These are phyloP conservation scores for Hygrocybe coccinea DNA, from an alignment of 768 basidiomycete genomes.

Conservation along the genomic window DNA sequence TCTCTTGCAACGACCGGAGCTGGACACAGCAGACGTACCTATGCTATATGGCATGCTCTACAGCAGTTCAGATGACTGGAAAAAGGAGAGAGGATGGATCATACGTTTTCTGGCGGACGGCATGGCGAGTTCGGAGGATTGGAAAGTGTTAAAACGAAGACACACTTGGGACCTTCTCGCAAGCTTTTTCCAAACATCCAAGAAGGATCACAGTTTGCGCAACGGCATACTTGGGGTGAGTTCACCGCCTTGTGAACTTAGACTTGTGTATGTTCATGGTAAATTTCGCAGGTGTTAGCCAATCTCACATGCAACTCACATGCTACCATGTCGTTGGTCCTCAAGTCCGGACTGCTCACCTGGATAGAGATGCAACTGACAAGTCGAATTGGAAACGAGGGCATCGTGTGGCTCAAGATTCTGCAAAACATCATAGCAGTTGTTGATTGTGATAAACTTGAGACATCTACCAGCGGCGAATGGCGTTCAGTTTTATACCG, in stretches of 20 bases:
- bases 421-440: conserved; percentile 58
- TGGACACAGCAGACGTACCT: conserved; percentile 81
- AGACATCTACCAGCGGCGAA: conserved; percentile 49
- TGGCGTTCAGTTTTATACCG: conserved; percentile 56
- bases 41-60: conserved; percentile 88
- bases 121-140: conserved; percentile 69
- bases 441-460: conserved; percentile 47
- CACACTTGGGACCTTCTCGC: conserved; percentile 88
- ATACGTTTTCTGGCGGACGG: conserved; percentile 78
- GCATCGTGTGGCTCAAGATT: conserved; percentile 59
- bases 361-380: conserved; percentile 80
- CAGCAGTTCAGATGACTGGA: conserved; percentile 74
- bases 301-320: conserved; percentile 66
- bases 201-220: conserved; percentile 48
- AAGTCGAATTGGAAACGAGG: conserved; percentile 33
- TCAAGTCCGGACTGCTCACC: conserved; percentile 64
- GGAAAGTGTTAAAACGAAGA: conserved; percentile 72
- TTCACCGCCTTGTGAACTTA: neutral
- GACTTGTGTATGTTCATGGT: conserved; percentile 17
- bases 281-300: conserved; percentile 54
- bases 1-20: conserved; percentile 79
- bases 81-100: conserved; percentile 87
- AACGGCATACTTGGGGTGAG: conserved; percentile 62
- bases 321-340: conserved; percentile 64
- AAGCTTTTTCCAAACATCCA: conserved; percentile 69